Percentiles rank a stretch among this genome's conserved stretches.
Conservation (phyloP, 2,329 filamentous ascomycete species). For the Cytospora piceicola region DNA sequence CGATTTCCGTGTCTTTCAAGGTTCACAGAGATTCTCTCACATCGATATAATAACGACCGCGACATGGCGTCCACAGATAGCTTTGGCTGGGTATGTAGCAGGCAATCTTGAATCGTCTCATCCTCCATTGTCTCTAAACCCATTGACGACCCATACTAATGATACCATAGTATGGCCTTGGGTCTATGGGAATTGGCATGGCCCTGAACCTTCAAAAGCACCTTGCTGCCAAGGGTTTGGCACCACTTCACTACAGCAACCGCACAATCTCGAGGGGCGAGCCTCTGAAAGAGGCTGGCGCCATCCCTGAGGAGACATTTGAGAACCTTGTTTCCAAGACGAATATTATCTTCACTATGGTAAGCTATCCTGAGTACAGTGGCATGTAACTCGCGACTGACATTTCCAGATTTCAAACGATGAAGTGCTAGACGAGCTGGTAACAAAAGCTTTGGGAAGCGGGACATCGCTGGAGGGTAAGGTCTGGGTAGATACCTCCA, state of each 20-base stretch:
- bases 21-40: not conserved
- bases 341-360: constrained; percentile 41
- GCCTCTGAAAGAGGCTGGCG: constrained; percentile 37
- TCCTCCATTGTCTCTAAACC: not conserved
- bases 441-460: not conserved
- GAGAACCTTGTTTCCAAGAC: constrained; percentile 37
- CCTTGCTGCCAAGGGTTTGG: constrained; percentile 33
- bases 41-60: not conserved
- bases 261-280: constrained; percentile 50
- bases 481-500: constrained; percentile 53
- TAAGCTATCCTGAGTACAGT: not conserved
- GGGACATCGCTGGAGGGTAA: constrained; percentile 39
- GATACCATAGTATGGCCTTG: constrained; percentile 42
- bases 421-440: constrained; percentile 6
- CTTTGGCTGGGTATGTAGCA: constrained; percentile 13
- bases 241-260: constrained; percentile 47
- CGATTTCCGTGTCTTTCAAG: not conserved
- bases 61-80: not conserved
- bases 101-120: too few species aligned
- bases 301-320: constrained; percentile 32
- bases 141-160: not conserved
- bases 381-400: not conserved
- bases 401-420: constrained; percentile 7
- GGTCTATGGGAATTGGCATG: constrained; percentile 56
- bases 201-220: constrained; percentile 52